Evolutionary conservation across 2,329 filamentous ascomycete species (phyloP).

Genomic region (Dactylellina leptospora): DNA sequence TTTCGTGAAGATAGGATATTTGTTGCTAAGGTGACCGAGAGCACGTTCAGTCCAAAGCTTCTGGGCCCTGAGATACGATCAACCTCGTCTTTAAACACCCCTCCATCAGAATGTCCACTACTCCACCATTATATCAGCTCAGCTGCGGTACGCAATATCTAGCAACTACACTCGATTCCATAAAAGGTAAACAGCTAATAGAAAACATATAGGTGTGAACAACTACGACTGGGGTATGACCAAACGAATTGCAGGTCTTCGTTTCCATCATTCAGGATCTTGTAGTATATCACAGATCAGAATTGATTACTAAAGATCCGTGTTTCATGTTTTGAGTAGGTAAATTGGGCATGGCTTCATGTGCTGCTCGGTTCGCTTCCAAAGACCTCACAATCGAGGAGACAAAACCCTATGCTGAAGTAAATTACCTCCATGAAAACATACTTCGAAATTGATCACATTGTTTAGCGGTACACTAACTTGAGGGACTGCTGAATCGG

Average conservation of each 20-base stretch:
- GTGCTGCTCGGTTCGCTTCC: constrained; percentile 82
- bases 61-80: constrained; percentile 73
- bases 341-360: constrained; percentile 86
- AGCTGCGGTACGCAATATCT: constrained; percentile 54
- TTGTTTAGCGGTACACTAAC: background rate
- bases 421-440: constrained; percentile 59
- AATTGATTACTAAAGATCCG: too few relatives aligned
- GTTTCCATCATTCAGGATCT: too few relatives aligned
- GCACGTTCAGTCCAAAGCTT: too few relatives aligned
- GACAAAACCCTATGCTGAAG: constrained; percentile 94
- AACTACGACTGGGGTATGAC: constrained; percentile 92
- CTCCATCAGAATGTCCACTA: constrained; percentile 49
- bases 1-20: too few relatives aligned
- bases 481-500: constrained; percentile 40
- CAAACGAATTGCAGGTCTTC: too few relatives aligned
- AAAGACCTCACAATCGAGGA: constrained; percentile 80
- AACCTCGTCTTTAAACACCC: background rate
- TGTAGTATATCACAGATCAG: too few relatives aligned
- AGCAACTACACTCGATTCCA: constrained; percentile 7
- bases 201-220: constrained; percentile 75
- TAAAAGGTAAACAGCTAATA: constrained; percentile 65
- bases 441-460: background rate
- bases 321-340: constrained; percentile 67
- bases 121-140: constrained; percentile 55
- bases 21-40: too few relatives aligned